Conservation (phyloP, 2,329 filamentous ascomycete genomes). For the Trichoderma atroviride region DNA sequence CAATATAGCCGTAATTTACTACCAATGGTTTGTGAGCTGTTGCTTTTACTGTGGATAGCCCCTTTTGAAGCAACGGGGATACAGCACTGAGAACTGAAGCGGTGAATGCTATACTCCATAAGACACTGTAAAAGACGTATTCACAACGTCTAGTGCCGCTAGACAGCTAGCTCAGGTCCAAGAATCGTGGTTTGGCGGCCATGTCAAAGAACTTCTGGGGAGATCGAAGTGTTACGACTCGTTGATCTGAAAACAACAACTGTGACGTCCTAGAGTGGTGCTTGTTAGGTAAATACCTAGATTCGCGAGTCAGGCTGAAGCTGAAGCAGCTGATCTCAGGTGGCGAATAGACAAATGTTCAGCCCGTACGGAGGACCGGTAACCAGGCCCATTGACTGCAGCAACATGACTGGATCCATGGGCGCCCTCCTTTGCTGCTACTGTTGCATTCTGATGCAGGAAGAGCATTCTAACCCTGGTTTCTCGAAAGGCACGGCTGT, state of each 20-base stretch:
- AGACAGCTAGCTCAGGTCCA: not conserved
- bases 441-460: not conserved
- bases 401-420: not conserved
- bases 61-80: not conserved
- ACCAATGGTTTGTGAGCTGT: not conserved
- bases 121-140: not conserved
- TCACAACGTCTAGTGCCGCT: not conserved
- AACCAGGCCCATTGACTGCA: not conserved
- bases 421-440: not conserved
- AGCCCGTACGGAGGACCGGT: not conserved
- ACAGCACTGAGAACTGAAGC: not conserved
- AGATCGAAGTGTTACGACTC: not conserved
- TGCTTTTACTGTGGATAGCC: not conserved
- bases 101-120: not conserved
- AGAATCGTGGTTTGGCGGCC: not conserved
- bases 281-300: not conserved
- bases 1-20: not conserved
- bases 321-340: not conserved
- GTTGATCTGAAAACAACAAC: not conserved
- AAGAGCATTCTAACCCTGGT: not conserved
- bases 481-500: not conserved
- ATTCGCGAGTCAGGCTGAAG: not conserved
- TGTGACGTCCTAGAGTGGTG: not conserved
- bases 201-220: not conserved
- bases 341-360: not conserved